Base-by-base conservation (phyloP, 345 rosid species). In the Populus davidiana region DNA sequence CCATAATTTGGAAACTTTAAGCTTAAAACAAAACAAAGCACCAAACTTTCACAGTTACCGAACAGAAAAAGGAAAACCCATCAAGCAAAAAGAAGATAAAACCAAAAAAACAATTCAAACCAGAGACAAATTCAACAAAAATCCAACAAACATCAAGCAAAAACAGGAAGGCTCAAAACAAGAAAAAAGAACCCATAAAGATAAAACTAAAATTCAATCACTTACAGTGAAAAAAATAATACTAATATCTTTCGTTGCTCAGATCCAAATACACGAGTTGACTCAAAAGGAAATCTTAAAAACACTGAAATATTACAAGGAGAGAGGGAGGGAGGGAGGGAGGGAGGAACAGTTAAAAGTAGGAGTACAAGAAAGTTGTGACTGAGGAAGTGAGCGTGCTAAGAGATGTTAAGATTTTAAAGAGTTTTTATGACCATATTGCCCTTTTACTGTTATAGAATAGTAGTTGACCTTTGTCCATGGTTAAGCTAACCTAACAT, bases 201-300 rank as follows among this genome's bases (percentile, higher is more conserved):
- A 67, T 5, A 61, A 61, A 69, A 59, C 18, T 12, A 63, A 27
- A 62, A 44, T 17, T 27, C 13, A 76, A 56, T 25, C 5, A 64
- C 80, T 71, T 71, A 65, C 76, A 36, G 75, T n/a, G 25, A 8
- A 49, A 20, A 49, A 67, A 14, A 7, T 18, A 68, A 9, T 25
- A 41, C 1, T 31, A 62, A 20, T 5, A n/a, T 21, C 21, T 44
- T 14, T 63, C 52, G 23, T 38, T n/a, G 52, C 39, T 49, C 65
- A 78, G 80, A 78, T 78, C 80, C 75, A 39, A 70, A 33, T 44
- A 33, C 49, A 70, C 50, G 49, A 41, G 43, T 17, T 54, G 56
- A 29, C 31, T 2, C 31, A 65, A 31, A 59, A 36, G 33, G 21
- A 3, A 69, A 56, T 62, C 44, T 10, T 69, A 18, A 31, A 43